Evolutionary conservation across 2,329 filamentous ascomycete genomes (phyloP), one percentile per base, ranked within the genome.

Genomic region (Shiraia sp.): DNA sequence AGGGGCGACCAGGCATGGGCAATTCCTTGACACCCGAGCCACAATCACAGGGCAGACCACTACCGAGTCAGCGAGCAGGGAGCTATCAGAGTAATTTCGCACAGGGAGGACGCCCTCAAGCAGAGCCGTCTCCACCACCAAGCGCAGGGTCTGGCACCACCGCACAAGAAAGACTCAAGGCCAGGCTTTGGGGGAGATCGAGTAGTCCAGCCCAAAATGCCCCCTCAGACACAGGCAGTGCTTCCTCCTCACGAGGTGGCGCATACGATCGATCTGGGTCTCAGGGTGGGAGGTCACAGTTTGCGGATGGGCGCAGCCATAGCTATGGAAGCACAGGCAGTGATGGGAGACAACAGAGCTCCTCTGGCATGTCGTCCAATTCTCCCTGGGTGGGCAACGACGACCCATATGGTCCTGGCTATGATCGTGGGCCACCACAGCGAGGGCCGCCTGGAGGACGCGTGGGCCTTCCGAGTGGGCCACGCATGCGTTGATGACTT

Each of bases 141-240:
- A 66, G 63, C 51, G 59, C 57, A 30, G 69, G 63, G 35, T 69
- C 59, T 29, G 74, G 71, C 2, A 76, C 76, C 24, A 82, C 84
- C 14, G 90, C 90, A 36, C 88, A 95, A 72, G 88, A 95, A 57
- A 78, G 88, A 55, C 74, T 96, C 56, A 88, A 90, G 63, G 88
- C 90, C 59, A 76, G 88, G 48, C 72, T 96, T 32, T 90, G 90
- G 78, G 83, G 80, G 15, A 76, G 79, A 52, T 80, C 79, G 30
- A 74, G 75, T 33, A 85, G 82, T 51, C 81, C 82, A 7, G 72
- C 72, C 16, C 65, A 57, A 45, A 64, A 58, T 36, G 49, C 56
- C 5, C 39, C 54, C 6, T 53, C 39, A 14, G 54, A 57, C n/a
- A 59, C 60, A 10, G 42, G 44, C 15, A 47, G 26, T 24, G 32